phyloP scores from a whole-genome alignment of 116 monocot species.

The Phalaenopsis hybrid region DNA sequence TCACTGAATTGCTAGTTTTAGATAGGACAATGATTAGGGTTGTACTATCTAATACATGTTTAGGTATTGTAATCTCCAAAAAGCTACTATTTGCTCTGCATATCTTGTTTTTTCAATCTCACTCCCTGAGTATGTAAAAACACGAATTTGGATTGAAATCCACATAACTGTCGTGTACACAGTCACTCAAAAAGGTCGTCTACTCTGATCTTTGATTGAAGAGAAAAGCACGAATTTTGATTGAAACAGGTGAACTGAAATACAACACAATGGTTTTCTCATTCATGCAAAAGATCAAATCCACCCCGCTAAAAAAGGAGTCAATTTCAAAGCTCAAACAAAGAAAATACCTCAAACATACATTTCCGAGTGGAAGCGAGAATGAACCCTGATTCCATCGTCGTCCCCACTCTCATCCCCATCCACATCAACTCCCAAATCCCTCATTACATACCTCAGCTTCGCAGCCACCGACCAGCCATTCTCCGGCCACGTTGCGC shows the following conservation, averaged over 20 bases:
- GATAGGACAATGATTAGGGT: too few species aligned
- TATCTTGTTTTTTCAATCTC: too few species aligned
- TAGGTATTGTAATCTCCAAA: too few species aligned
- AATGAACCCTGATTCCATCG: constrained; percentile 7
- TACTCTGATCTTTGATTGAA: too few species aligned
- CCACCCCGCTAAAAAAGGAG: neutral
- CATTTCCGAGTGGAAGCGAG: constrained; percentile 16
- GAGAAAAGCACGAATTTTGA: too few species aligned
- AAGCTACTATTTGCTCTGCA: too few species aligned
- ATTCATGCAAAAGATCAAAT: neutral
- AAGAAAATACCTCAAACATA: constrained; percentile 12
- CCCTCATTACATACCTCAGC: constrained; percentile 19
- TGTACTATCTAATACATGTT: too few species aligned
- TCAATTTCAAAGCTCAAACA: neutral
- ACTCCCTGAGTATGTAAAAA: too few species aligned
- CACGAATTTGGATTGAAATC: too few species aligned
- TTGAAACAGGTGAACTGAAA: neutral
- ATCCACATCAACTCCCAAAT: constrained; percentile 23
- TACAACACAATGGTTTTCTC: neutral
- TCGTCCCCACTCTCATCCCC: neutral
- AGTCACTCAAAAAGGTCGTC: too few species aligned
- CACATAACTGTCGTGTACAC: too few species aligned
- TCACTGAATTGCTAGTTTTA: too few species aligned
- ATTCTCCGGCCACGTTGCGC: constrained; percentile 48
- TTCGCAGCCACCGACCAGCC: constrained; percentile 12